These are phyloP conservation scores for Septoria linicola DNA, from an alignment of 2,329 filamentous ascomycete genomes.

Conservation along the genomic window DNA sequence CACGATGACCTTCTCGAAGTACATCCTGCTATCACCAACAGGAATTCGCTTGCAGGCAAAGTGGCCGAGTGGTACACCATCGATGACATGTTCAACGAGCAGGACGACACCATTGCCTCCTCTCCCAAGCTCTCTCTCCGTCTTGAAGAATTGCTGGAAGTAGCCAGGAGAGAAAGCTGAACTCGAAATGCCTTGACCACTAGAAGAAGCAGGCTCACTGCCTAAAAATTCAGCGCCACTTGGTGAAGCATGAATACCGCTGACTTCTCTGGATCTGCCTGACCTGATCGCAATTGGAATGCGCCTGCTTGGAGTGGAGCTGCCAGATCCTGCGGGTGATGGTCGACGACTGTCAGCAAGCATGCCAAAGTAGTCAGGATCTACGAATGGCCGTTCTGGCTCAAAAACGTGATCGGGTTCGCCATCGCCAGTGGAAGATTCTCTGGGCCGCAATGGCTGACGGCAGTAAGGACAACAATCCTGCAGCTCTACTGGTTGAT, in stretches of 20 bases:
- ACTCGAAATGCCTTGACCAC: slow-evolving; percentile 70
- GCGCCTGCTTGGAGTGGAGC: slow-evolving; percentile 40
- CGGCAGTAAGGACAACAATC: slow-evolving; percentile 86
- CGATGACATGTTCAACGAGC: slow-evolving; percentile 88
- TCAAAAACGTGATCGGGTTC: slow-evolving; percentile 41
- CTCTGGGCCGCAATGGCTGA: slow-evolving; percentile 57
- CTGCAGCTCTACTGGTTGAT: slow-evolving; percentile 56
- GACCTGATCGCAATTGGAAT: slow-evolving; percentile 43
- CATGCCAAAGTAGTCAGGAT: slow-evolving; percentile 94
- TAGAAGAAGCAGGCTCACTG: slow-evolving; percentile 43
- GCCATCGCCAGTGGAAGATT: slow-evolving; percentile 34
- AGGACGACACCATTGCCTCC: slow-evolving; percentile 94
- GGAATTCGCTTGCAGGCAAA: slow-evolving; percentile 98
- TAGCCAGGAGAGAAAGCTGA: slow-evolving; percentile 90
- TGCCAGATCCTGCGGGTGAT: slow-evolving; percentile 49
- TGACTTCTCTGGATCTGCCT: slow-evolving; percentile 36
- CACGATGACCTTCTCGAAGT: slow-evolving; percentile 86
- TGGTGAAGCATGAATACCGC: slow-evolving; percentile 41
- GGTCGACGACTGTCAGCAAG: slow-evolving; percentile 58
- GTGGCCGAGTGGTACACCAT: slow-evolving; percentile 80
- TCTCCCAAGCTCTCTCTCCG: slow-evolving; percentile 79
- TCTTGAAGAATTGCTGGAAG: slow-evolving; percentile 88
- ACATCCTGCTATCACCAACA: slow-evolving; percentile 87
- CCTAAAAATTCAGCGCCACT: slow-evolving; percentile 52
- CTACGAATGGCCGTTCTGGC: slow-evolving; percentile 67